Base-by-base conservation (phyloP, 495 filamentous ascomycete species). In the Penicillium ochrochloron region DNA sequence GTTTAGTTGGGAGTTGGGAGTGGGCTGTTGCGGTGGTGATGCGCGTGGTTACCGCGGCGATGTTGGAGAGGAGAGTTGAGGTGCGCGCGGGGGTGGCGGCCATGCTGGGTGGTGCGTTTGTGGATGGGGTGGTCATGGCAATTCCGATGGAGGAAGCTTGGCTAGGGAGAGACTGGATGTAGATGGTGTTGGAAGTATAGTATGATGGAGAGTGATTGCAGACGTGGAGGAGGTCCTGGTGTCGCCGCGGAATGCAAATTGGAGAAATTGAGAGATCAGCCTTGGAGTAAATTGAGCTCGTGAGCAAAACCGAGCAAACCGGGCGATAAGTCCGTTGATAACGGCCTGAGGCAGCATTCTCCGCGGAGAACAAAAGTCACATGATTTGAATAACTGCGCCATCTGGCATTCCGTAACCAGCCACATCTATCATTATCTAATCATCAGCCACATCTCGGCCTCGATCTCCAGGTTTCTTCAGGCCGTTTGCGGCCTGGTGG, bases 21-120 rank as follows among this genome's bases (percentile, higher is more conserved):
- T 60, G 63, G 14, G 67, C 34, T 17, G 72, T 48, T 35, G 78
- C 74, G 34, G 74, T 63, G 53, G 68, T 67, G 66, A 82, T 63
- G 54, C 75, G 77, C 14, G 74, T 59, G 12, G 68, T 65, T 27
- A 82, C 78, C 25, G 73, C 59, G 56, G 69, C 57, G 39, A 82
- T 69, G 66, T 82, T 82, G 55, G 75, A 57, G 61, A 81, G 62
- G 21, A 82, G 78, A 7, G 74, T 70, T 25, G 73, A 54, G 54
- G 77, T 72, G 53, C 80, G 77, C 55, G 78, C 57, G 41, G 76
- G 72, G 60, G 73, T 75, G 66, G 76, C 51, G 66, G 76, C 58
- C 75, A 78, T 79, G 64, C 70, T 69, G 57, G 64, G 62, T 56
- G 58, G 61, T 63, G 37, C 19, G 29, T 57, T 52, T 46, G 63